Evolutionary conservation across 2,329 filamentous ascomycete species (phyloP), one percentile per base, ranked within the genome.

Genomic region (Colletotrichum noveboracense): DNA sequence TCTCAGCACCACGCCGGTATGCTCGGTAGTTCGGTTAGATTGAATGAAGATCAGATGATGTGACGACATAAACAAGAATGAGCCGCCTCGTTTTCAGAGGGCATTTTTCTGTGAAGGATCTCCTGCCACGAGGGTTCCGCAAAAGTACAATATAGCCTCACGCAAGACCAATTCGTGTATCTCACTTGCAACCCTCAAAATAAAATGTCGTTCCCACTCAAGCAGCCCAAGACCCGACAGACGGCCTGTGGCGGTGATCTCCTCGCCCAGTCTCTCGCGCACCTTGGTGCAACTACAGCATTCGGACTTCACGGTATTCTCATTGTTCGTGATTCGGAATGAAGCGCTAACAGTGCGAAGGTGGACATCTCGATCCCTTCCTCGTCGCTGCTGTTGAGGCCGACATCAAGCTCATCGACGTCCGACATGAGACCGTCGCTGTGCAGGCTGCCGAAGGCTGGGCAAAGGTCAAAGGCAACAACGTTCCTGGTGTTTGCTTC

Each of bases 361-460:
- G 70, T 3, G 70, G 70, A 3, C 70, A 72, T n/a, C 70, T 72
- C 14, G 70, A 72, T 5, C 66, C 62, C 12, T 72, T 72, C 32
- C 70, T 72, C 36, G 56, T 72, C 10, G 70, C 70, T 12, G 70
- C 70, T 21, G 70, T 72, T 4, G 70, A 72, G 55, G 70, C 70
- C 34, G 21, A 72, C n/a, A 72, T 72, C 70, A 72, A 68, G 26
- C 70, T 72, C 52, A 34, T 72, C 10, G 70, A 72, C 52, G 70
- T 72, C 12, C 62, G 70, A 8, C 70, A 72, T 36, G 70, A 72
- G 32, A 72, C 70, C 34, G 70, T 72, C 52, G 70, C 70, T 4
- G 70, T 72, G 3, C 70, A 72, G 26, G 70, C 70, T 12, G 70
- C 70, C 48, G 70, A 72, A 13, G 64, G 70, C 52, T 72, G 70